Base-by-base conservation (phyloP, 352 stramenopile species). In the Phytopythium montanum region DNA sequence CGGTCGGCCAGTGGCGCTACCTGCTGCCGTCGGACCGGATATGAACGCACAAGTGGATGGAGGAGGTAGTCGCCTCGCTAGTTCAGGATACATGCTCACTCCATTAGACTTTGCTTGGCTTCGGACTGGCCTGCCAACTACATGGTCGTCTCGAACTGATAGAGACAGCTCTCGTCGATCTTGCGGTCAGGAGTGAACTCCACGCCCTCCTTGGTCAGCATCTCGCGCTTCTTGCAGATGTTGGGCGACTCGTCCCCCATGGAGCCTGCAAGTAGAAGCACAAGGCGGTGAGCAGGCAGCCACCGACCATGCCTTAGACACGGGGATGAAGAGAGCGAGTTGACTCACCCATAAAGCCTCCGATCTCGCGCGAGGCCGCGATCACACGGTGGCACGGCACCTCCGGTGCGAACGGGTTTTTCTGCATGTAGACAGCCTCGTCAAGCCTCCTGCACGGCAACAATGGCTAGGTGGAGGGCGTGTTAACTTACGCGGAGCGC, bases 361-460 rank as follows among this genome's bases (percentile, higher is more conserved):
- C 82, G 44, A 94, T 90, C 33, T 74, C 70, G n/a, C 88, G 64
- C 14, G 69, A 62, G 28, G 68, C 79, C n/a, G 80, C 76, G n/a
- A 94, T 79, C 12, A 94, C 74, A 29, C 81, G 83, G 54, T 92
- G 82, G 60, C 85, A 94, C 8, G 82, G 85, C 48, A 94, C 79
- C 55, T 90, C 60, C 2, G 82, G 82, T 2, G 85, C 85, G 56
- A 94, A 90, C 31, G 85, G 85, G 51, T 94, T 94, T 57, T 90
- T 89, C 85, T 94, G 50, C 28, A 38, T 10, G 42, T 10, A 49
- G 42, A 7, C 19, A 49, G 42, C 21, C n/a, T 29, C 42, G 9
- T 49, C 3, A 44, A 44, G 38, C 16, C 38, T 21, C 38, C 38
- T 19, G 36, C 14, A 14, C 36, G 14, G 16, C 36, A n/a, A 10